These are phyloP conservation scores for Gossypium raimondii DNA, from an alignment of 345 rosid species.

Conservation along the genomic window DNA sequence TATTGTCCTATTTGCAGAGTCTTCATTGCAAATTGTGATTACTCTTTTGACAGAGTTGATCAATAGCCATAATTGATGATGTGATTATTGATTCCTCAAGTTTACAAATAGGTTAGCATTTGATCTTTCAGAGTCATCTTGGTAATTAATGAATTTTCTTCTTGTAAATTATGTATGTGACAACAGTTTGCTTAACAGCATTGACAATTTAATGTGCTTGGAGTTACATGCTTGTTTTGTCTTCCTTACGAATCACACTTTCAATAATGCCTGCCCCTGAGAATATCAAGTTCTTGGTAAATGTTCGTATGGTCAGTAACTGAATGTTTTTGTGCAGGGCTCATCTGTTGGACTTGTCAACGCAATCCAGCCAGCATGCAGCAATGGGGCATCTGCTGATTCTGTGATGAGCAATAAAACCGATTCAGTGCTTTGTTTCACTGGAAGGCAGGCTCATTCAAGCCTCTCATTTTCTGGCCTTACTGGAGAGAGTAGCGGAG, in stretches of 20 bases:
- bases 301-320: constrained; percentile 4
- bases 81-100: not conserved
- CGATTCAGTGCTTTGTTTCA: constrained; percentile 66
- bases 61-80: not conserved
- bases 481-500: constrained; percentile 78
- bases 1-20: not conserved
- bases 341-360: constrained; percentile 50
- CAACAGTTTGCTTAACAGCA: not conserved
- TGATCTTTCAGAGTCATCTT: not conserved
- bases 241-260: not conserved
- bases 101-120: not conserved
- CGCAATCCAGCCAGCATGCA: constrained; percentile 55
- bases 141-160: not conserved
- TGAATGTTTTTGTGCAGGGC: constrained; percentile 32
- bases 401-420: constrained; percentile 86
- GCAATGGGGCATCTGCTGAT: constrained; percentile 77
- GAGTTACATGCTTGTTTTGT: not conserved
- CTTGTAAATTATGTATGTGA: not conserved
- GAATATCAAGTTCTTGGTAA: constrained; percentile 1
- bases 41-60: not conserved
- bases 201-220: constrained; percentile 9
- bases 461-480: constrained; percentile 87
- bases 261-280: not conserved
- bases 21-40: not conserved
- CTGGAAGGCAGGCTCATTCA: constrained; percentile 52